phyloP scores from a whole-genome alignment of 495 filamentous ascomycete species.

The Tuber brumale region DNA sequence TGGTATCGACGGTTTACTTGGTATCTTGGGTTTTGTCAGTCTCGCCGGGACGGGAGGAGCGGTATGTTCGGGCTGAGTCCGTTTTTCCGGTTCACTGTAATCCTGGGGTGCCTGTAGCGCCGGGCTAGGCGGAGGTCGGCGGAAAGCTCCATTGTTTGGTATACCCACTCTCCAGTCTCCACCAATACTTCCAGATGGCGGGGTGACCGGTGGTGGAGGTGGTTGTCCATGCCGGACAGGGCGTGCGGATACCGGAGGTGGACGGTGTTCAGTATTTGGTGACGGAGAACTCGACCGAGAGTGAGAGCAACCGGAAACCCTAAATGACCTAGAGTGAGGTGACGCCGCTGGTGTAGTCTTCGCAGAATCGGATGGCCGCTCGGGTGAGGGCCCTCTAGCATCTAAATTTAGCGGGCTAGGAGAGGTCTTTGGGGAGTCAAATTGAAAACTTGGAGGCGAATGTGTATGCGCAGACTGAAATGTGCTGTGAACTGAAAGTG shows the following conservation, averaged over 20 bases:
- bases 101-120: conserved; percentile 17
- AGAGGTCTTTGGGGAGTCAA: conserved; percentile 27
- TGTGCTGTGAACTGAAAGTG: conserved; percentile 38
- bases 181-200: conserved; percentile 1
- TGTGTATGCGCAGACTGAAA: conserved; percentile 21
- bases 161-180: conserved; percentile 12
- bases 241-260: conserved; percentile 15
- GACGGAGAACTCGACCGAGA: conserved; percentile 28
- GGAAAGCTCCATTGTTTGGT: conserved; percentile 4
- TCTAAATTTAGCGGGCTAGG: conserved; percentile 34
- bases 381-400: conserved; percentile 21
- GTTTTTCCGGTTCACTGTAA: neutral
- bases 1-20: conserved; percentile 46
- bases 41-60: conserved; percentile 58
- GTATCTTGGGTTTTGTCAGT: conserved; percentile 71
- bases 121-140: conserved; percentile 24
- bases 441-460: conserved; percentile 31
- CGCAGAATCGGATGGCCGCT: conserved; percentile 9
- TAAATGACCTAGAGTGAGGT: conserved; percentile 11
- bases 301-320: conserved; percentile 21
- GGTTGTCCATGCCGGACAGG: conserved; percentile 25
- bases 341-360: conserved; percentile 8
- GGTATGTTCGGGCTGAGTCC: neutral
- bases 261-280: conserved; percentile 27
- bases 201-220: neutral